Base-by-base conservation (phyloP, 495 filamentous ascomycete genomes). In the Apiosordaria backusii region DNA sequence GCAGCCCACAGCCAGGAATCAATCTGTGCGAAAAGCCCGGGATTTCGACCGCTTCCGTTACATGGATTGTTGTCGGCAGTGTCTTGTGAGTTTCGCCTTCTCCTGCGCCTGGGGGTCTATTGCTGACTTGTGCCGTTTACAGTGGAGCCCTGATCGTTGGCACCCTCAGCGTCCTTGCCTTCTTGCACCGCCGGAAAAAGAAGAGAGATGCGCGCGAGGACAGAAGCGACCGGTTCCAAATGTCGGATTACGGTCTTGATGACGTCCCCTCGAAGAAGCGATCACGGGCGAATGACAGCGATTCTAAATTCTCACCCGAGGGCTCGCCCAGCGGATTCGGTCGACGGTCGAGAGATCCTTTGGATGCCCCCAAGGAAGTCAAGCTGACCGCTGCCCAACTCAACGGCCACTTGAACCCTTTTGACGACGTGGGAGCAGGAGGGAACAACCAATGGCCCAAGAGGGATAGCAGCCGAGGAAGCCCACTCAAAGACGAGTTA, bases 11-110 rank as follows among this genome's bases (percentile, higher is more conserved):
- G 26, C 58, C 64, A n/a, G 64, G 25, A 15, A 57, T 66, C 25
- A 59, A 74, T 40, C 62, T 72, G 1, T 76, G 74, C 72, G 72
- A 76, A 50, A 76, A 72, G 67, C 70, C 74, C n/a, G 60, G 53
- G 10, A 57, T 65, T 4, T 69, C 74, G 54, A 69, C 67, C 4
- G 57, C 61, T 24, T 35, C 19, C 1, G 24, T 62, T 15, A 76
- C 72, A 0, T 74, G 72, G 68, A 67, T 70, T 26, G 59, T 74
- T n/a, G 66, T 76, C 4, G 74, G 74, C 50, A 55, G 50, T 24
- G 60, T 70, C 3, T 5, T 76, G 74, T 76, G 59, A 70, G 74
- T 65, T n/a, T 35, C 52, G 19, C 18, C 25, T 40, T 3, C 4
- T 3, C 9, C 18, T 13, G 18, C 52, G 35, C 54, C 61, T 64